Evolutionary conservation across 2,329 filamentous ascomycete species (phyloP), one percentile per base, ranked within the genome.

Genomic region (Diaporthe ampelina): DNA sequence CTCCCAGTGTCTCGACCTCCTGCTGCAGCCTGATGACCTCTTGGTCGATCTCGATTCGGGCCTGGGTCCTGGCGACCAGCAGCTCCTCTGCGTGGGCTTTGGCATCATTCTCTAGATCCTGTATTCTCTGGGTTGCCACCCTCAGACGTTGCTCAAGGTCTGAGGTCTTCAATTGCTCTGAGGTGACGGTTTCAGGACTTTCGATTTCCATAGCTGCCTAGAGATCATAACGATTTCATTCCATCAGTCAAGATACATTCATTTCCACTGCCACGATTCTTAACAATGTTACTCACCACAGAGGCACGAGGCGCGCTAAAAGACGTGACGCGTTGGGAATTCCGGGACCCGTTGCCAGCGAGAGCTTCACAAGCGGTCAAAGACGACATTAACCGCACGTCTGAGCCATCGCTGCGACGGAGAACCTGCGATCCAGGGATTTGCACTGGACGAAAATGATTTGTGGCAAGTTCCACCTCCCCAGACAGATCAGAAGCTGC

Each of bases 111-210:
- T 68, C 63, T 13, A 68, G n/a, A 17, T 54, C 32, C 32, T 54
- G 21, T 3, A 52, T 26, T 37, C 45, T 68, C 43, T 50, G 63
- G 4, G 7, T 68, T 26, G 63, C 63, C 1, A 9, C 32, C 19
- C n/a, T 68, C 45, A 68, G n/a, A 2, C 63, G 63, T 29, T 68
- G 63, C 63, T 68, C 32, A n/a, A 68, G 63, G 19, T 68, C 63
- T 32, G 19, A n/a, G 11, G 54, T 37, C 13, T 35, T 37, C 17
- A 13, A 48, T 21, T 54, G 29, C 45, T 68, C 63, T 13, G 32
- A 4, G 17, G 29, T 52, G 8, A 15, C 4, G 9, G n/a, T 19
- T 11, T 54, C 32, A 26, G 21, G 45, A 4, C 29, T 68, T 21
- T 52, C 45, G 29, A 40, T 37, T 52, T 52, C 63, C 45, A 26